Conservation (phyloP, 148 eudicot species). For the Rhododendron molle region DNA sequence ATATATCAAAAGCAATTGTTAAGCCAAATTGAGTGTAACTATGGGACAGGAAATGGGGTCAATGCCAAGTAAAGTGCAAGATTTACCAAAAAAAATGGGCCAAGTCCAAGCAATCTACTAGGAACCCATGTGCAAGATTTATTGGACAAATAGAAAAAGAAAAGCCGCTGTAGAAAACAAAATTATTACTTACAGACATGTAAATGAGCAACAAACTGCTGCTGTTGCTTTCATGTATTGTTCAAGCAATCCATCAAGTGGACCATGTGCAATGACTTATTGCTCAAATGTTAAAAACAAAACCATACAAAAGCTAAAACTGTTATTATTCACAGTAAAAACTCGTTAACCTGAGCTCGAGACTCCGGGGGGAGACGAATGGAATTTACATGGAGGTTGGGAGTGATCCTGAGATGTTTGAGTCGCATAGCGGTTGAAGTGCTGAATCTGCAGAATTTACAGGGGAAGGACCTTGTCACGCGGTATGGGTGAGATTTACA, state of each 20-base stretch:
- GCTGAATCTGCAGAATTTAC: conserved; percentile 33
- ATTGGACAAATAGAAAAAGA: not conserved
- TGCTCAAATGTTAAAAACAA: not conserved
- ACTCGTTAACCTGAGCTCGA: conserved; percentile 1
- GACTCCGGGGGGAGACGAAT: not conserved
- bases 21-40: not conserved
- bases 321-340: conserved; percentile 24
- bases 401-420: conserved; percentile 1
- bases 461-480: conserved; percentile 30
- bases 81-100: not conserved
- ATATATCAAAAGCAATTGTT: not conserved
- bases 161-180: not conserved
- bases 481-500: conserved; percentile 62
- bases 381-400: conserved; percentile 17
- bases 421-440: not conserved
- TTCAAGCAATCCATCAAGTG: not conserved
- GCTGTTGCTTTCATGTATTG: not conserved
- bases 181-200: not conserved
- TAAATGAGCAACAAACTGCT: not conserved
- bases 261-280: conserved; percentile 8
- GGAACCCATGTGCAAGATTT: conserved; percentile 5
- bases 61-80: not conserved
- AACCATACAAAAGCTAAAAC: not conserved
- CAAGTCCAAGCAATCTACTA: conserved; percentile 3
- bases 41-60: not conserved